Base-by-base conservation (phyloP, 192 early-diverging fungal genomes). In the Coemansia sp. region DNA sequence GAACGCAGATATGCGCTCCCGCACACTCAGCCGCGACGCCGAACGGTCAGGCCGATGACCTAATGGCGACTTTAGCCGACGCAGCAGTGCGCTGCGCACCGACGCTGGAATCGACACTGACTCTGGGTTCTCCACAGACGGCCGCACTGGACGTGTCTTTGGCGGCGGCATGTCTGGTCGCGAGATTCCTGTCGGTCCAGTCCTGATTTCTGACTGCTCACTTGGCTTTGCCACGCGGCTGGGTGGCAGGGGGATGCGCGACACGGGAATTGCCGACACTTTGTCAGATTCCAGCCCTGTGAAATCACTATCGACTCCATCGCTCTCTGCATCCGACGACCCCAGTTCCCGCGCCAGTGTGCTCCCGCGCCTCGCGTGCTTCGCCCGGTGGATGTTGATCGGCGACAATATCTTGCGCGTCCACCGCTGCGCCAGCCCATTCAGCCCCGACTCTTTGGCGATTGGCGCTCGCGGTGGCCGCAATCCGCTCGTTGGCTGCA, bases 101-200 rank as follows among this genome's bases (percentile, higher is more conserved):
- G 75, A 70, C 1, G 48, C 21, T 0, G 70, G 76, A 2, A 72
- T 67, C 10, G 66, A 60, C 21, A 20, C 52, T 17, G 50, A 3
- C 44, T 67, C 66, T 5, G 58, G 38, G 40, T n/a, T 10, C 31
- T 54, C 44, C 15, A 42, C 15, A 12, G 71, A 28, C 14, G 42
- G 58, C 12, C 53, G 54, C 24, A 40, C 42, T 2, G 66, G 61
- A 17, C 74, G 67, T 20, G 21, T 69, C 11, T 65, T 58, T 25
- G 75, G 75, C 2, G 75, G 75, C 15, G 75, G 75, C 70, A 78
- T 78, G 23, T 71, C 66, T 3, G 74, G 58, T 1, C 69, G 61
- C 36, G 61, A 52, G 0, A 63, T 55, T 0, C 54, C 55, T 9
- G 44, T 26, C 8, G 64, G 9, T 6, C 52, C n/a, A 28, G 25